Conservation (phyloP, 768 basidiomycete genomes). For the Sarcodon aspratus region DNA sequence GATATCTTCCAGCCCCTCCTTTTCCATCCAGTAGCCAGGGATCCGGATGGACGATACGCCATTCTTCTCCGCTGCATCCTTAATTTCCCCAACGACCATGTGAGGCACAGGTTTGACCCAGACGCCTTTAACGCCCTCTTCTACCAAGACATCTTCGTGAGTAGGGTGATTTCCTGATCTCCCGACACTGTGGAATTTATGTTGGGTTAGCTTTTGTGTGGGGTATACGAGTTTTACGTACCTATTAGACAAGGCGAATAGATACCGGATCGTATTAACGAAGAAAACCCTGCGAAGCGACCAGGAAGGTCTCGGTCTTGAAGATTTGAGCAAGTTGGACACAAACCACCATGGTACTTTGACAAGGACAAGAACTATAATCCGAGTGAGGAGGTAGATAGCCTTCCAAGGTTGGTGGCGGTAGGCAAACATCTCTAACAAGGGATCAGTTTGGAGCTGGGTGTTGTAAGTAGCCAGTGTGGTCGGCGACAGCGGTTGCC, state of each 20-base stretch:
- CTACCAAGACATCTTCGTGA: background rate
- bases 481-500: no score
- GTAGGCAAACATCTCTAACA: background rate
- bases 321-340: background rate
- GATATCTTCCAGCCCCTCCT: slow-evolving; percentile 1
- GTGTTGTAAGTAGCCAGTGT: no score
- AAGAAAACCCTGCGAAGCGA: slow-evolving; percentile 6
- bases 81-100: slow-evolving; percentile 11
- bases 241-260: no score
- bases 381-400: background rate
- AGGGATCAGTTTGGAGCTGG: no score
- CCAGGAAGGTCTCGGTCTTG: slow-evolving; percentile 4
- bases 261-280: slow-evolving; percentile 4
- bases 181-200: no score
- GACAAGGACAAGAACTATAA: background rate
- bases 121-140: slow-evolving; percentile 3
- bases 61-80: slow-evolving; percentile 5
- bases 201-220: no score
- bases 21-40: slow-evolving; percentile 14
- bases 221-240: no score
- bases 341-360: slow-evolving; percentile 4
- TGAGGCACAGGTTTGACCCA: slow-evolving; percentile 8
- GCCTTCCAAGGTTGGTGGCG: background rate
- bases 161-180: background rate
- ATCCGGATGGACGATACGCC: slow-evolving; percentile 7